Conservation (phyloP, 2,329 filamentous ascomycete genomes). For the Thielaviopsis musarum region DNA sequence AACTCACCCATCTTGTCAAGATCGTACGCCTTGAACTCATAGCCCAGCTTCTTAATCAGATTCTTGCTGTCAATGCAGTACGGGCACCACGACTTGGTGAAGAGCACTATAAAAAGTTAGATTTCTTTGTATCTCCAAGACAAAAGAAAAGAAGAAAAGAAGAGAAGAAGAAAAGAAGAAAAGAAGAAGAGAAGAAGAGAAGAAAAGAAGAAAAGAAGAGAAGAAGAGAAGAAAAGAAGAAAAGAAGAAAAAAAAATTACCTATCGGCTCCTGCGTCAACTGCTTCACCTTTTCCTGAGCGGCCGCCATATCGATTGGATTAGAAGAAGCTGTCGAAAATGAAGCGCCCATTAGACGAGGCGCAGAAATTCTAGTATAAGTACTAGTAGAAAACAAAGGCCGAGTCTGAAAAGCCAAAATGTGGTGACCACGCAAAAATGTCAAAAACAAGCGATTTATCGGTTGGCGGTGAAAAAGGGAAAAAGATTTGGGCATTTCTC, state of each 20-base stretch:
- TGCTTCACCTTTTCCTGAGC: conserved; percentile 68
- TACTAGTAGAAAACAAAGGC: no score
- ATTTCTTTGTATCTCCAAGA: background rate
- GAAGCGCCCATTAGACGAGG: conserved; percentile 4
- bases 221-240: background rate
- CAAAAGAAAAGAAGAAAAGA: background rate
- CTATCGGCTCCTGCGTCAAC: conserved; percentile 55
- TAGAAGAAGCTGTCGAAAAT: conserved; percentile 23
- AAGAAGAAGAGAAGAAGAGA: background rate
- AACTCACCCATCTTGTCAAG: conserved; percentile 67
- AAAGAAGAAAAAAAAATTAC: background rate
- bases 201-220: background rate
- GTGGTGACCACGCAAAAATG: no score
- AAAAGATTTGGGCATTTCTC: no score
- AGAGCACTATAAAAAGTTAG: conserved; percentile 48
- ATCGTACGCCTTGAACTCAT: conserved; percentile 62
- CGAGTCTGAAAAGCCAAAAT: no score
- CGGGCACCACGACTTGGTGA: conserved; percentile 93
- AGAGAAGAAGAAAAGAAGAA: background rate
- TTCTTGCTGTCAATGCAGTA: conserved; percentile 74
- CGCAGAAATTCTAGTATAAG: no score
- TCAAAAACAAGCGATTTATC: no score
- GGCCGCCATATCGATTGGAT: conserved; percentile 59
- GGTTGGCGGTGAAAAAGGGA: no score
- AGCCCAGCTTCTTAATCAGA: conserved; percentile 50